Conservation (phyloP, 2,329 filamentous ascomycete genomes). For the Alternaria novae-zelandiae region DNA sequence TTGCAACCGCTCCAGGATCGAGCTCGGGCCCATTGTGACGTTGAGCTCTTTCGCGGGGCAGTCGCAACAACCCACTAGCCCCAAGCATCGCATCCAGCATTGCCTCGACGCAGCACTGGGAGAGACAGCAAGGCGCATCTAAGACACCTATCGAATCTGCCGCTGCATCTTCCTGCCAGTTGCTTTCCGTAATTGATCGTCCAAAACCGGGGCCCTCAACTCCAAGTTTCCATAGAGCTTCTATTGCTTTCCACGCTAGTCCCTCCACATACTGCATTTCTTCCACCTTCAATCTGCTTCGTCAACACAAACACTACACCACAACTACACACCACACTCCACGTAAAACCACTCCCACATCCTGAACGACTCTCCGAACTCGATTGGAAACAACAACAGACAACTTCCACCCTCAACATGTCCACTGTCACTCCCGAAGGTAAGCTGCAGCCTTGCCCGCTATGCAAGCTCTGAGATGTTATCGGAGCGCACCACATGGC, state of each 20-base stretch:
- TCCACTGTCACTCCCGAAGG: conserved; percentile 50
- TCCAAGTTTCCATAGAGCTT: conserved; percentile 42
- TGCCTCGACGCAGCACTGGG: conserved; percentile 12
- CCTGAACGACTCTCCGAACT: background rate
- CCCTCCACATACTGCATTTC: conserved; percentile 45
- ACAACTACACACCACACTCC: conserved; percentile 18
- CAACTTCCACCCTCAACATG: conserved; percentile 26
- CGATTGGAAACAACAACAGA: conserved; percentile 4
- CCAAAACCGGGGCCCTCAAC: conserved; percentile 28
- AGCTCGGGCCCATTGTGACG: conserved; percentile 33
- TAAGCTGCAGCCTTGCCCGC: conserved; percentile 41
- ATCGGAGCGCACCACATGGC: background rate
- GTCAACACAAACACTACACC: conserved; percentile 27
- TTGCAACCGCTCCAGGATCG: conserved; percentile 20
- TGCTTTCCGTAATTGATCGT: conserved; percentile 17
- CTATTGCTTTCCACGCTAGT: conserved; percentile 50
- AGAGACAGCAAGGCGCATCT: conserved; percentile 5
- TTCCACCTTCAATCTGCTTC: conserved; percentile 38
- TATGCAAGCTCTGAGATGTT: background rate
- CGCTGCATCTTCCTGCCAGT: background rate
- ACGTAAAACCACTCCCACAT: background rate
- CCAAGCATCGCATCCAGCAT: background rate
- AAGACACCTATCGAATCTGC: background rate
- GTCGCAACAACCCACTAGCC: conserved; percentile 31
- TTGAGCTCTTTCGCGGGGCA: conserved; percentile 32